phyloP scores from a whole-genome alignment of 148 eudicot genomes.

The Rhododendron griersonianum region DNA sequence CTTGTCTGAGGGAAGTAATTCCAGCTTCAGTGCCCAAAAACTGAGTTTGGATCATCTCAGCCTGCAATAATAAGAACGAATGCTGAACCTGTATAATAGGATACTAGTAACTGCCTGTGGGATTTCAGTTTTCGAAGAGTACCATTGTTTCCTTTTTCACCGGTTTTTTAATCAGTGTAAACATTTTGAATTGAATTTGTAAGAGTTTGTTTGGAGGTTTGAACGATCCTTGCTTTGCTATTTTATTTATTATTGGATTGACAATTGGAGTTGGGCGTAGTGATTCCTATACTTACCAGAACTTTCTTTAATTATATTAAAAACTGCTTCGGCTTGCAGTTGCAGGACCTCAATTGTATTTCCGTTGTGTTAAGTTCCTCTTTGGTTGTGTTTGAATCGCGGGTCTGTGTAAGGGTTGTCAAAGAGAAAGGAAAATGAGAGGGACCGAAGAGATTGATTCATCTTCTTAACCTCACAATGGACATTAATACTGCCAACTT shows the following conservation, averaged over 20 bases:
- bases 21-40: not conserved
- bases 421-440: not conserved
- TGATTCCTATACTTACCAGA: not conserved
- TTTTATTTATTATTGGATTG: not conserved
- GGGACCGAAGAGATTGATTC: not conserved
- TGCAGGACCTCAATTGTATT: not conserved
- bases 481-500: not conserved
- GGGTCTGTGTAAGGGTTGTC: not conserved
- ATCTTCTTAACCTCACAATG: not conserved
- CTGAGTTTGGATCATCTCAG: slow-evolving; percentile 9
- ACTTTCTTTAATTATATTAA: not conserved
- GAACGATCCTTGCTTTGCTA: not conserved
- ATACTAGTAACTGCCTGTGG: not conserved
- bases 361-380: not conserved
- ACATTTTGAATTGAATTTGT: not conserved
- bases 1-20: slow-evolving; percentile 30
- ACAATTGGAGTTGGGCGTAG: not conserved
- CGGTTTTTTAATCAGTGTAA: not conserved
- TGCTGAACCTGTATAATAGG: slow-evolving; percentile 15
- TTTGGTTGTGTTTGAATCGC: not conserved
- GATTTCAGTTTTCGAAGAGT: not conserved
- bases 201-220: not conserved
- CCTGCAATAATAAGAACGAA: slow-evolving; percentile 16
- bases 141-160: not conserved
- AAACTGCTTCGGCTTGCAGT: not conserved